phyloP scores from a whole-genome alignment of 208 protist species.

The Leishmania braziliensis region DNA sequence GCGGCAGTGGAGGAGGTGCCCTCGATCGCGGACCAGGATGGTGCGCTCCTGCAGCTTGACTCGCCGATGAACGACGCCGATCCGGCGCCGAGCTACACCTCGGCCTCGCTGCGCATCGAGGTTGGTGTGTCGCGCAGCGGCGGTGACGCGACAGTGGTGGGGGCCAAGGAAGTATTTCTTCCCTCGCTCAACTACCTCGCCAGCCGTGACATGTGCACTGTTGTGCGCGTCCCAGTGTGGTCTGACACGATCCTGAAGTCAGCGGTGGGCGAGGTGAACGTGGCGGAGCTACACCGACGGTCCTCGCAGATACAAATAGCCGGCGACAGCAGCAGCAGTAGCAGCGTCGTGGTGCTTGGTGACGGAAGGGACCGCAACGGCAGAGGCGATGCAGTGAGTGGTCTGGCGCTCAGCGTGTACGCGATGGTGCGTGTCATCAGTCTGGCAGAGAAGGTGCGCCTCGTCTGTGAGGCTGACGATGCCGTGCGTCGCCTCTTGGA shows the following conservation, averaged over 20 bases:
- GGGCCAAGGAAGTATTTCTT: conserved; percentile 36
- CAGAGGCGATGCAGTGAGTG: background rate
- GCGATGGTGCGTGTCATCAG: conserved; percentile 77
- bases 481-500: conserved; percentile 34
- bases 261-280: conserved; percentile 6
- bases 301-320: background rate
- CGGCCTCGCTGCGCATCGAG: conserved; percentile 36
- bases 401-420: conserved; percentile 36
- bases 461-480: conserved; percentile 48
- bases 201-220: conserved; percentile 45
- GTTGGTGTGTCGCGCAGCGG: conserved; percentile 35
- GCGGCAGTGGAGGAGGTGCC: conserved; percentile 25
- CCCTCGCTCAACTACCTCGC: conserved; percentile 45
- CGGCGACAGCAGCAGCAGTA: background rate
- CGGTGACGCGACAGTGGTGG: conserved; percentile 16
- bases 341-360: background rate
- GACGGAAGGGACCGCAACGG: conserved; percentile 4
- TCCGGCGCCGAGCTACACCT: conserved; percentile 20
- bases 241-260: conserved; percentile 18
- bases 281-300: conserved; percentile 11
- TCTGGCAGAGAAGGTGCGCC: conserved; percentile 51
- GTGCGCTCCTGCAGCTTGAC: conserved; percentile 9
- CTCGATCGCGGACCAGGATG: conserved; percentile 23
- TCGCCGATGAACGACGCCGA: conserved; percentile 19
- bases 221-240: conserved; percentile 47